Conservation (phyloP, 345 rosid species). For the Microthlaspi erraticum region DNA sequence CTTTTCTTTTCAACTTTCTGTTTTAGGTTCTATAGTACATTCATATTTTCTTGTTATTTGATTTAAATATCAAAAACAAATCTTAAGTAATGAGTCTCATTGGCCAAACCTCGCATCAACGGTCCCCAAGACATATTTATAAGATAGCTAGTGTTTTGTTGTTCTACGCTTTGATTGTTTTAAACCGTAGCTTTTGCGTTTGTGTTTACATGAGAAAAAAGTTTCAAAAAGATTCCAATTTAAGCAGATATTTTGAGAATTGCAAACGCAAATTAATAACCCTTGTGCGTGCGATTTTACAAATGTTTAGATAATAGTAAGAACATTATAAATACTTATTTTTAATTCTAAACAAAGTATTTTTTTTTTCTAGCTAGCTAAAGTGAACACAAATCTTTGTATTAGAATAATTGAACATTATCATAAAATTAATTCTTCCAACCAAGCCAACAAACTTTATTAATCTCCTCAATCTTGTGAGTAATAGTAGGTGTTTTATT, state of each 20-base stretch:
- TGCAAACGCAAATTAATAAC: too few relatives aligned
- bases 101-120: not conserved
- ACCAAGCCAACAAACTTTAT: slow-evolving; percentile 8
- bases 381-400: not conserved
- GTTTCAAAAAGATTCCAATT: too few relatives aligned
- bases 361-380: not conserved
- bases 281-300: too few relatives aligned
- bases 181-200: not conserved
- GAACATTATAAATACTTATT: not conserved
- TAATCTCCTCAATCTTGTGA: slow-evolving; percentile 1
- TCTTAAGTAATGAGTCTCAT: slow-evolving; percentile 12
- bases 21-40: slow-evolving; percentile 8
- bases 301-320: not conserved
- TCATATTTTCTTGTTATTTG: slow-evolving; percentile 10
- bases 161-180: not conserved
- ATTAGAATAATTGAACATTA: not conserved
- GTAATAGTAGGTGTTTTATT: not conserved
- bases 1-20: slow-evolving; percentile 3
- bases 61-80: not conserved
- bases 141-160: not conserved
- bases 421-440: not conserved
- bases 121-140: not conserved
- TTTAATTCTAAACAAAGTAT: not conserved
- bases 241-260: too few relatives aligned
- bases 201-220: too few relatives aligned